Evolutionary conservation across 352 stramenopile genomes (phyloP).

Genomic region (Globisporangium mamillatum): DNA sequence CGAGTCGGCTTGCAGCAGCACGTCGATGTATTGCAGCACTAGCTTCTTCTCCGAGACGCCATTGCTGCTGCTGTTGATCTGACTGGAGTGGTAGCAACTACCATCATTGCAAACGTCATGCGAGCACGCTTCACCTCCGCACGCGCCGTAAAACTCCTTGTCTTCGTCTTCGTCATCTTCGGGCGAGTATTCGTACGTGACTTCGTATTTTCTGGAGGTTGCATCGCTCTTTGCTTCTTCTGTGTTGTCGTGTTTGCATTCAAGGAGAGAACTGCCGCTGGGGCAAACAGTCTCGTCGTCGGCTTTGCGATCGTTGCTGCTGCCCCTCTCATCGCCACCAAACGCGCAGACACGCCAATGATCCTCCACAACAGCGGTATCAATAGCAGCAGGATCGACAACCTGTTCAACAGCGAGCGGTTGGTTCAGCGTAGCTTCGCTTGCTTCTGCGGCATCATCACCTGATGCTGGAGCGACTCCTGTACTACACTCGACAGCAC

Average conservation of each 20-base stretch:
- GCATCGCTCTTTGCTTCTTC: background rate
- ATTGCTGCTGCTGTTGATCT: background rate
- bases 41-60: background rate
- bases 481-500: background rate
- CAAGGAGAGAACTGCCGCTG: background rate
- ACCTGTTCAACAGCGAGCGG: background rate
- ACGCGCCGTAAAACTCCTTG: background rate
- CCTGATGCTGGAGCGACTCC: background rate
- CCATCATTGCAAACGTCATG: no score
- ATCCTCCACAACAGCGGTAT: background rate
- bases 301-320: no score
- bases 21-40: conserved; percentile 30
- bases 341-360: background rate
- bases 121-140: background rate
- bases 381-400: background rate
- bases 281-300: background rate
- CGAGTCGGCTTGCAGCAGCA: conserved; percentile 46
- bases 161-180: conserved; percentile 16
- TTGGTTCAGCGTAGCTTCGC: background rate
- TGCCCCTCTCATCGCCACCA: background rate
- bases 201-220: background rate
- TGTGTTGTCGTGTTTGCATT: background rate
- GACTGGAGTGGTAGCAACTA: background rate
- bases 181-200: conserved; percentile 3
- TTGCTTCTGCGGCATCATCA: background rate